Base-by-base conservation (phyloP, 225 moss, liverwort and hornwort species). In the Sphagnum tenellum region DNA sequence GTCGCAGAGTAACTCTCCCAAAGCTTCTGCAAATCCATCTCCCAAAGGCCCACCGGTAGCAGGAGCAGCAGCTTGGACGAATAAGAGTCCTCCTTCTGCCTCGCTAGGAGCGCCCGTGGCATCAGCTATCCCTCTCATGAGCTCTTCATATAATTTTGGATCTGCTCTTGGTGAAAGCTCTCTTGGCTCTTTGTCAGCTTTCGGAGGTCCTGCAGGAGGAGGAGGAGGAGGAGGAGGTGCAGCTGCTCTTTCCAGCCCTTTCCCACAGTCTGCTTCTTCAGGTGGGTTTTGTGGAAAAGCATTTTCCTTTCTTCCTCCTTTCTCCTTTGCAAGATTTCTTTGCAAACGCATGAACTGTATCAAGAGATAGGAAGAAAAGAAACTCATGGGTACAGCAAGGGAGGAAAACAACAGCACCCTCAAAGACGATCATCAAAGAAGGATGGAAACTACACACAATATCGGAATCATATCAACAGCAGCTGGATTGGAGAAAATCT, bases 1-100 rank as follows among this genome's bases (percentile, higher is more conserved):
- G 50, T 88, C 89, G 45, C 88, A 92, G 50, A 85, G 73, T 64
- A 88, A 81, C 72, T 91, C 94, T 66, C 94, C 94, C 7, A 79
- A 82, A 73, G 81, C 80, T 13, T 81, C 78, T 56, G 78, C 76
- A 60, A 81, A 83, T n/a, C 87, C 89, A 49, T 82, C 81, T 8
- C 81, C 78, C 1, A 29, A 29, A 29, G 29, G 29, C 29, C 29
- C 29, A 29, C 1, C 29, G 29, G 29, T 1, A 29, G 29, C 29
- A 29, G 67, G 74, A 70, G 72, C 74, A 7, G 81, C 57, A 67
- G 29, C 62, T 14, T 86, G 90, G 89, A 70, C 71, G 44, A 89
- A 83, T 62, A 89, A 89, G 69, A 68, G 74, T 49, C 77, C 86
- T 5, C 74, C 83, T 5, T 74, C 85, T 48, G 76, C 75, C 9